These are phyloP conservation scores for Penicillium sp. DNA, from an alignment of 2,329 filamentous ascomycete species.

Conservation along the genomic window DNA sequence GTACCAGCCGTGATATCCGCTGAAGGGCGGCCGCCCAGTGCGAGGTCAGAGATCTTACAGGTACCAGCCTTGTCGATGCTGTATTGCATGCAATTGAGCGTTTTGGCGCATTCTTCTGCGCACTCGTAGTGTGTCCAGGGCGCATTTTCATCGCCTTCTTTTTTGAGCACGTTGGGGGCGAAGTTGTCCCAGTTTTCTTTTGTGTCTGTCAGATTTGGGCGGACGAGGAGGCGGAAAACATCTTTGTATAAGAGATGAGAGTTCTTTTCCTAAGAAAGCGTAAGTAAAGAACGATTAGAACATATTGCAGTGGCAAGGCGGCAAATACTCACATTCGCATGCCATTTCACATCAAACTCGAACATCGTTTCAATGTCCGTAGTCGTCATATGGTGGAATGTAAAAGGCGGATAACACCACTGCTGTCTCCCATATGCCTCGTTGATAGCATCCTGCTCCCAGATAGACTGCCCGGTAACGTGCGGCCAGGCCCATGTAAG, in stretches of 20 bases:
- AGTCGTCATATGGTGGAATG: conserved; percentile 31
- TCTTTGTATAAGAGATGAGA: conserved; percentile 22
- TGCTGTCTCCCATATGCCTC: conserved; percentile 17
- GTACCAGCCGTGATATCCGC: conserved; percentile 16
- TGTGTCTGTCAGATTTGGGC: conserved; percentile 14
- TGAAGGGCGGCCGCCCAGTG: conserved; percentile 15
- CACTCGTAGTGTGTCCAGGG: conserved; percentile 11
- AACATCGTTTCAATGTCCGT: conserved; percentile 26
- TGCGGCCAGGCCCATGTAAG: conserved; percentile 35
- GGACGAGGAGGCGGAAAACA: conserved; percentile 22
- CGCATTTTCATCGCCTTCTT: conserved; percentile 4
- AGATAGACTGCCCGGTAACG: conserved; percentile 20
- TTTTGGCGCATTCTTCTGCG: conserved; percentile 20
- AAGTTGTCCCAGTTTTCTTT: conserved; percentile 22
- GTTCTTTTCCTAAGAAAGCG: conserved; percentile 11
- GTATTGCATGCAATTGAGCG: conserved; percentile 19
- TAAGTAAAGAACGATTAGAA: not conserved
- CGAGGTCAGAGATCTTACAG: conserved; percentile 15
- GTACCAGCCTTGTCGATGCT: conserved; percentile 10
- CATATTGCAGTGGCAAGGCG: not conserved
- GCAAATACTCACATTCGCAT: conserved; percentile 19
- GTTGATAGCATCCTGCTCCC: conserved; percentile 27
- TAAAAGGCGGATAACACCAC: conserved; percentile 30
- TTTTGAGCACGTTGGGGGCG: conserved; percentile 5
- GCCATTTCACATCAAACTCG: conserved; percentile 29